These are phyloP conservation scores for Mycosphaerella arachidis DNA, from an alignment of 2,329 filamentous ascomycete species.

Conservation along the genomic window DNA sequence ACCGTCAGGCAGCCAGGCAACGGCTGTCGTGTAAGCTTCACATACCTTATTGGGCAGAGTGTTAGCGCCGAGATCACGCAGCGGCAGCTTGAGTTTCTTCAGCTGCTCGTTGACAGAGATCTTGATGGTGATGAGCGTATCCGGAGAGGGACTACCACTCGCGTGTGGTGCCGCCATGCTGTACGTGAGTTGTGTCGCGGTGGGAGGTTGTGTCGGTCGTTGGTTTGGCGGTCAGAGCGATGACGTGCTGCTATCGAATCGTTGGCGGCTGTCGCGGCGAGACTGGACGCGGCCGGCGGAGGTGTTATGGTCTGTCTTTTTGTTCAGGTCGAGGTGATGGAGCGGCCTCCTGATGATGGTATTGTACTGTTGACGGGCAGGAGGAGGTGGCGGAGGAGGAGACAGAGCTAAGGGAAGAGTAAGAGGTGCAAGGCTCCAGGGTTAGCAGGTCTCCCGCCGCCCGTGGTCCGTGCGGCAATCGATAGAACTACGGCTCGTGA, in stretches of 20 bases:
- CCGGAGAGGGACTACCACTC: constrained; percentile 51
- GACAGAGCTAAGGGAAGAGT: neutral
- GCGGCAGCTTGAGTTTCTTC: constrained; percentile 81
- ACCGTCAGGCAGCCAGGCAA: constrained; percentile 2
- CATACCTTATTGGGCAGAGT: constrained; percentile 80
- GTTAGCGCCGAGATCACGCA: constrained; percentile 72
- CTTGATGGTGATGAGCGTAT: constrained; percentile 81
- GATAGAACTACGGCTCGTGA: neutral
- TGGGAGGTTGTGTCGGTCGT: neutral
- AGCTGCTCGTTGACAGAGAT: constrained; percentile 70
- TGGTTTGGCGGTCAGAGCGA: neutral
- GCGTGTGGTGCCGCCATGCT: constrained; percentile 35
- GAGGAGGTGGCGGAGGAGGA: neutral
- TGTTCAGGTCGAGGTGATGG: neutral
- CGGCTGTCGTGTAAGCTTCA: constrained; percentile 23
- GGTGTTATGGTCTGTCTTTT: neutral
- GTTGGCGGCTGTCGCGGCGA: neutral
- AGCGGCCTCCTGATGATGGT: neutral
- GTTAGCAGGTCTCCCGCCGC: no score
- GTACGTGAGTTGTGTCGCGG: constrained; percentile 6
- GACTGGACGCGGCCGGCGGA: neutral
- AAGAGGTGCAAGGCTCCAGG: neutral
- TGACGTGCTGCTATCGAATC: neutral
- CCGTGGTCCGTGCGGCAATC: no score
- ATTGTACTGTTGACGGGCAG: no score